phyloP scores from a whole-genome alignment of 768 basidiomycete genomes.

The Amanita fuliginea region DNA sequence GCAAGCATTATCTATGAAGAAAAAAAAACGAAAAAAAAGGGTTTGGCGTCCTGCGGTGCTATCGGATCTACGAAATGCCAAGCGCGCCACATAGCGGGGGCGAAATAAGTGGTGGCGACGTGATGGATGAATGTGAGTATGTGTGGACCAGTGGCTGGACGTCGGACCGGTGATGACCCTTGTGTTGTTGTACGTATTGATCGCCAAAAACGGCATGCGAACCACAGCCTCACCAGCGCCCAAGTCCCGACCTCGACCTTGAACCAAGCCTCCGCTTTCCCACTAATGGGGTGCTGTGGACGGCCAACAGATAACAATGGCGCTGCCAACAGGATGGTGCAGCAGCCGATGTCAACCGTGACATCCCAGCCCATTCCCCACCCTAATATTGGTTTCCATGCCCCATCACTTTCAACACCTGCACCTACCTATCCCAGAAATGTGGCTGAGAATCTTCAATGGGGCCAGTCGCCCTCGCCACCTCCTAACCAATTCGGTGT shows the following conservation, averaged over 20 bases:
- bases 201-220: slow-evolving; percentile 3
- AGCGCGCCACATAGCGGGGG: neutral
- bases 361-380: slow-evolving; percentile 40
- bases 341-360: slow-evolving; percentile 20
- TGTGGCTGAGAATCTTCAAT: slow-evolving; percentile 10
- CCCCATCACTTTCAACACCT: slow-evolving; percentile 11
- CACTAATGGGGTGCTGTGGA: slow-evolving; percentile 62
- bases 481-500: slow-evolving; percentile 24
- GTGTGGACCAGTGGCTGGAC: too few relatives aligned
- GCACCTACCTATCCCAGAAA: slow-evolving; percentile 12
- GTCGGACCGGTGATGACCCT: neutral
- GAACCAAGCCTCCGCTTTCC: slow-evolving; percentile 5
- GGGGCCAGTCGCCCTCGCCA: slow-evolving; percentile 28
- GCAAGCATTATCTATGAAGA: too few relatives aligned
- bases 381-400: slow-evolving; percentile 21
- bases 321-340: slow-evolving; percentile 13
- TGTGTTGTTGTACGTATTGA: neutral
- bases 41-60: too few relatives aligned
- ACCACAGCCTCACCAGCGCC: slow-evolving; percentile 14
- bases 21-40: too few relatives aligned
- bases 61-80: too few relatives aligned
- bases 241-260: slow-evolving; percentile 1
- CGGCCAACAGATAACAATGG: slow-evolving; percentile 23
- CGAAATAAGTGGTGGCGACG: neutral
- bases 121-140: neutral